Percentiles rank a stretch among this genome's conserved stretches.
Conservation (phyloP, 164 flowering plant genomes). For the Nymphaea thermarum region DNA sequence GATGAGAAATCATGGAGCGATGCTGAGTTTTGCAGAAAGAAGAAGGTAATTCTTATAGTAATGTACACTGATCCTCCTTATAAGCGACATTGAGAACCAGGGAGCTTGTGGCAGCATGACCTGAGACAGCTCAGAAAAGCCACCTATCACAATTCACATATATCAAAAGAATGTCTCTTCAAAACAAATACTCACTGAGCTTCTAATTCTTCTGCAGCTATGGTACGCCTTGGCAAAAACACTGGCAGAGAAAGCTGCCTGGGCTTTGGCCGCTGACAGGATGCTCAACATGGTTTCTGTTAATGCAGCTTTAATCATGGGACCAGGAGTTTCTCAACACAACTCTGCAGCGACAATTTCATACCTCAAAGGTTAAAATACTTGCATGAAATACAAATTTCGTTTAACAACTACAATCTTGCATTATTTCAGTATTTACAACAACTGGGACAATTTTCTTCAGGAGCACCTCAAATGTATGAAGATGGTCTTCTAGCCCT, state of each 20-base stretch:
- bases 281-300: conserved; percentile 62
- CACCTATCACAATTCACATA: too few relatives aligned
- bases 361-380: conserved; percentile 41
- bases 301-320: conserved; percentile 49
- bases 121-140: too few relatives aligned
- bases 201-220: conserved; percentile 20
- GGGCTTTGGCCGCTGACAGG: conserved; percentile 81
- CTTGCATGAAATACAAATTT: neutral
- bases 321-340: conserved; percentile 34
- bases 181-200: too few relatives aligned
- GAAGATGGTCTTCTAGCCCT: conserved; percentile 52
- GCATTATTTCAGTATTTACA: neutral
- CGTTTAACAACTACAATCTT: neutral
- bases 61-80: neutral
- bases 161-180: too few relatives aligned
- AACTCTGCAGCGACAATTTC: conserved; percentile 34
- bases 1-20: conserved; percentile 72
- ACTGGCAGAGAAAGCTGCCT: conserved; percentile 50
- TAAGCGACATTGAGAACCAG: neutral
- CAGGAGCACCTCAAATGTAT: conserved; percentile 69
- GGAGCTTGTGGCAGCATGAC: too few relatives aligned
- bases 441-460: neutral
- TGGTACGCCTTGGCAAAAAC: conserved; percentile 77
- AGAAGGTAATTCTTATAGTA: conserved; percentile 24
- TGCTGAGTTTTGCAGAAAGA: conserved; percentile 37